Evolutionary conservation across 305 asterid genomes (phyloP).

Genomic region (Rubia peregrina): DNA sequence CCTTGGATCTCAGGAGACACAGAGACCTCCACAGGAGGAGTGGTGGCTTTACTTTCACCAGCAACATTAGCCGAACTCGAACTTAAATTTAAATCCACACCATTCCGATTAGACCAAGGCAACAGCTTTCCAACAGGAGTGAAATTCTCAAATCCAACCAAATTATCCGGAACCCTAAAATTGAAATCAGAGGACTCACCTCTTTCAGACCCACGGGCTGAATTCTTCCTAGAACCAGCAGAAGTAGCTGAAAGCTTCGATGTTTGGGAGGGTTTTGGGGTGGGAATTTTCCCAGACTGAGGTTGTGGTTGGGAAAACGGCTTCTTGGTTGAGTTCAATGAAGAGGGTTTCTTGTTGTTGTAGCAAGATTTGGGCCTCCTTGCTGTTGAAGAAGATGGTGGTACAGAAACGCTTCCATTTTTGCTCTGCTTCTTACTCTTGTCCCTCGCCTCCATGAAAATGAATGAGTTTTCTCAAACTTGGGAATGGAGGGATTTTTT

Average conservation of each 20-base stretch:
- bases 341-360: slow-evolving; percentile 13
- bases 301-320: slow-evolving; percentile 12
- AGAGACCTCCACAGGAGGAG: slow-evolving; percentile 78
- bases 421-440: neutral
- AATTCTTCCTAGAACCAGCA: slow-evolving; percentile 14
- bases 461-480: slow-evolving; percentile 6
- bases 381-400: slow-evolving; percentile 10
- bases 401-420: slow-evolving; percentile 13
- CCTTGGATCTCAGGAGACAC: slow-evolving; percentile 75
- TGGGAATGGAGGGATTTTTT: slow-evolving; percentile 6
- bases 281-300: slow-evolving; percentile 22
- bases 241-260: slow-evolving; percentile 19
- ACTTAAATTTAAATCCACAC: slow-evolving; percentile 18
- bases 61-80: slow-evolving; percentile 21
- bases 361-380: neutral
- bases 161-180: slow-evolving; percentile 15
- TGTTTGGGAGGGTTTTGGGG: slow-evolving; percentile 13
- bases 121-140: slow-evolving; percentile 33
- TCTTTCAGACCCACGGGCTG: slow-evolving; percentile 18
- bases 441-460: neutral
- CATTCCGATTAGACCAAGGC: slow-evolving; percentile 23
- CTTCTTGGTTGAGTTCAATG: slow-evolving; percentile 22
- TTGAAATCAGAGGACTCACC: slow-evolving; percentile 24
- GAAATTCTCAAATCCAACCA: slow-evolving; percentile 18
- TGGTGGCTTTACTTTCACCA: slow-evolving; percentile 31